Conservation (phyloP, 2,329 filamentous ascomycete genomes). For the Chaetoscypha palmicola region DNA sequence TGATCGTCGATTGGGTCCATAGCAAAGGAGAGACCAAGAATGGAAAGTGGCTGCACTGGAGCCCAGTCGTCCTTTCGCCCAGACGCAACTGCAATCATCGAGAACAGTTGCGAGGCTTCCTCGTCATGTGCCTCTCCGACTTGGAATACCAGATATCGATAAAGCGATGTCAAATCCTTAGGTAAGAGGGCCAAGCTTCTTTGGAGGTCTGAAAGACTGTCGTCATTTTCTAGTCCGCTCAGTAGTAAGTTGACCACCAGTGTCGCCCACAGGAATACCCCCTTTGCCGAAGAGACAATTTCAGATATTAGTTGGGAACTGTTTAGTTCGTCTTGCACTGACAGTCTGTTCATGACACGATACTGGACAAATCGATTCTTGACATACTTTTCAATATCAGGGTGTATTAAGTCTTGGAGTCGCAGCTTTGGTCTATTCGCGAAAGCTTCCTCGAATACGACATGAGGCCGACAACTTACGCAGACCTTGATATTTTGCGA, state of each 20-base stretch:
- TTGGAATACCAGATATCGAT: too few species aligned
- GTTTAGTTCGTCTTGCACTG: neutral
- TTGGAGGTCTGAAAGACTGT: too few species aligned
- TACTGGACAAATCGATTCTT: too few species aligned
- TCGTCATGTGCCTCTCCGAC: too few species aligned
- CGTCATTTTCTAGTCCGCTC: neutral
- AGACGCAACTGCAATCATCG: too few species aligned
- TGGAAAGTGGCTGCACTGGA: too few species aligned
- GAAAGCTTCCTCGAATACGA: slow-evolving; percentile 20
- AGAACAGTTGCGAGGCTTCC: too few species aligned
- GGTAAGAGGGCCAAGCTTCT: neutral
- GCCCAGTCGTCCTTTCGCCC: too few species aligned
- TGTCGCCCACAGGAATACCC: slow-evolving; percentile 24
- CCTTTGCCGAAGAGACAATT: slow-evolving; percentile 14
- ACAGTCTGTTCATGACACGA: too few species aligned
- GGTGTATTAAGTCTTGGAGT: slow-evolving; percentile 22
- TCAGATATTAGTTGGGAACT: slow-evolving; percentile 1
- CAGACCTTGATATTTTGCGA: slow-evolving; percentile 12
- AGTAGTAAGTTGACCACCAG: slow-evolving; percentile 12
- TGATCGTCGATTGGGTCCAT: too few species aligned
- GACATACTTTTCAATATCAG: slow-evolving; percentile 22
- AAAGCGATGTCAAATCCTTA: neutral
- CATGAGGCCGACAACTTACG: slow-evolving; percentile 17
- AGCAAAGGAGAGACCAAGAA: too few species aligned
- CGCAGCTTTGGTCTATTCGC: slow-evolving; percentile 10